Evolutionary conservation across 192 early-diverging fungal genomes (phyloP), one percentile per base, ranked within the genome.

Genomic region (Coemansia sp.): DNA sequence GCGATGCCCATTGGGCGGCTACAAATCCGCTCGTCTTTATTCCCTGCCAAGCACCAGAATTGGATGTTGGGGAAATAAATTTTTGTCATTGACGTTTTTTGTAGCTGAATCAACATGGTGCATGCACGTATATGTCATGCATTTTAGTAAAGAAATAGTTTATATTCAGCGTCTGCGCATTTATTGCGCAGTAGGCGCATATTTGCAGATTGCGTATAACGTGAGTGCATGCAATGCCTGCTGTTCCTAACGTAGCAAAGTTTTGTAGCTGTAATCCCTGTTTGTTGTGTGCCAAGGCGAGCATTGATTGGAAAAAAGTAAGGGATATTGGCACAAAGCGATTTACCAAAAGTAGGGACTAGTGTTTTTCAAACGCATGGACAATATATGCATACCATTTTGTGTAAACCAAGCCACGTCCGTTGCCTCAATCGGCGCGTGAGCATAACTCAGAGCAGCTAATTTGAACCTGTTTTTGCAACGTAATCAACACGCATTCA

Each of bases 111-210:
- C 20, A 20, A 20, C 31, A 34, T 7, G 31, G 31, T 34, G 31
- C 31, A 18, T 64, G 53, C 62, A 53, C 62, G 53, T 64, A 64
- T 64, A 64, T 64, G 54, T 56, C 62, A 64, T 55, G 62, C 52
- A 24, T 56, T 46, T 46, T 55, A 36, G 49, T 50, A 10, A 53
- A 37, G 28, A 34, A 25, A 18, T 48, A 17, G 12, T n/a, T 48
- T 48, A 20, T 48, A 52, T 52, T 52, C 50, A 18, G 50, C 50
- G 23, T 26, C 40, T 44, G 40, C 40, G 14, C 14, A 25, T 73
- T 68, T 68, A 74, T 68, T 74, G 64, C 71, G 71, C 71, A 74
- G 71, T 74, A 74, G 34, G 42, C 21, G 17, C 44, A 53, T 62
- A 34, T 28, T 56, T 49, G 25, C 26, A 34, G 42, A 12, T 26